phyloP scores from a whole-genome alignment of 2,329 filamentous ascomycete species.

The Conoideocrella luteorostrata region DNA sequence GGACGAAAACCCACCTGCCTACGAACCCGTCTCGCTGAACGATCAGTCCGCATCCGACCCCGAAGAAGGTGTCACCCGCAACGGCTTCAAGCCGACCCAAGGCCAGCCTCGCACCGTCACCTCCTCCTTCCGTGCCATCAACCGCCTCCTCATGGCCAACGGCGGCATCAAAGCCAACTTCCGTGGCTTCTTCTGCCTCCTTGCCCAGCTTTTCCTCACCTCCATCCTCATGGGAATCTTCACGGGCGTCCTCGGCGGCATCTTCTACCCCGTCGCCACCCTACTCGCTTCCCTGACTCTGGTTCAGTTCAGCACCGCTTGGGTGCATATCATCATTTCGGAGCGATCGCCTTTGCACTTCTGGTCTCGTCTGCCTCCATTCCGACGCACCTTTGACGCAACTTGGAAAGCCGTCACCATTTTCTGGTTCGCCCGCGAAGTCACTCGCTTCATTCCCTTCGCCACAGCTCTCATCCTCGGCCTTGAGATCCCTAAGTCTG shows the following conservation, averaged over 20 bases:
- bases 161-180: slow-evolving; percentile 61
- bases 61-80: slow-evolving; percentile 23
- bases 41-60: slow-evolving; percentile 29
- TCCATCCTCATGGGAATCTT: slow-evolving; percentile 38
- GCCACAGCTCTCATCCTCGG: slow-evolving; percentile 36
- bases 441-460: slow-evolving; percentile 41
- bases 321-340: slow-evolving; percentile 83
- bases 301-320: slow-evolving; percentile 65
- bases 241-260: slow-evolving; percentile 33
- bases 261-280: slow-evolving; percentile 35
- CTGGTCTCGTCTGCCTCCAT: slow-evolving; percentile 63
- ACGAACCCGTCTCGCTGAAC: slow-evolving; percentile 43
- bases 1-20: slow-evolving; percentile 49
- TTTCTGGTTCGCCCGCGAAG: slow-evolving; percentile 51
- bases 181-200: slow-evolving; percentile 55
- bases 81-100: slow-evolving; percentile 27
- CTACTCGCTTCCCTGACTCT: slow-evolving; percentile 55
- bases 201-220: slow-evolving; percentile 32
- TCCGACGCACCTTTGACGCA: slow-evolving; percentile 57
- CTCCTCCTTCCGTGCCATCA: slow-evolving; percentile 43
- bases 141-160: slow-evolving; percentile 51
- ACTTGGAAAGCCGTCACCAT: slow-evolving; percentile 62
- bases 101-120: slow-evolving; percentile 36
- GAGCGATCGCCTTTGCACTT: slow-evolving; percentile 56
- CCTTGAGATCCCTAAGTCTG: slow-evolving; percentile 31